Evolutionary conservation across 2,329 filamentous ascomycete genomes (phyloP), one percentile per base, ranked within the genome.

Genomic region (Phyllosticta citriasiana): DNA sequence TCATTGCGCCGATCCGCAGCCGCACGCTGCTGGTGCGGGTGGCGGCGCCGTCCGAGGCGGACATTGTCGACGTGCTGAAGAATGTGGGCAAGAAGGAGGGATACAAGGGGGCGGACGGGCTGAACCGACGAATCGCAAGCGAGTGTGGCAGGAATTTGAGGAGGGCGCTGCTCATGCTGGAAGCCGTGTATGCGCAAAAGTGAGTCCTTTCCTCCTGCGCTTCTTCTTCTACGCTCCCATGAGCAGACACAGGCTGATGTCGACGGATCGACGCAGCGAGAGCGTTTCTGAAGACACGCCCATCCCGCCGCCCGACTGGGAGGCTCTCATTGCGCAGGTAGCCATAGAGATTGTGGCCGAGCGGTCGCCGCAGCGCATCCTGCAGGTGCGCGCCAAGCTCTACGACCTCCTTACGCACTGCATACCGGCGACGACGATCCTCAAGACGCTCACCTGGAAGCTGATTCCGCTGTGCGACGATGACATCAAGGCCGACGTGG

Each of bases 351-450:
- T 99, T 60, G 85, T 97, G 71, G 88, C 88, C 50, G 93, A 99
- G 73, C 90, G 95, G 70, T 91, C 91, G n/a, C 93, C 94, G 0
- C 86, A 88, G 30, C 84, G 90, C 57, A 92, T 99, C 63, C 78
- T 99, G 65, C 84, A 91, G 70, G 91, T 97, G 55, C 86, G 94
- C 65, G 86, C 91, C 9, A 95, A 96, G 75, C 83, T 99, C n/a
- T 99, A 99, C 77, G 94, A 99, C 71, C 82, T 99, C 35, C 82
- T 99, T 55, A 96, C 93, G 6, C 94, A 99, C 74, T 99, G 95
- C 75, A 99, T 99, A 71, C 94, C 95, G 14, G 84, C 94, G 2
- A 96, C 93, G 0, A 95, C 89, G 0, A 92, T 99, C 65, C 82
- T 99, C 68, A 96, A 96, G 79, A 96, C 91, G 0, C 80, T 99